These are phyloP conservation scores for Byssothecium circinans DNA, from an alignment of 2,329 filamentous ascomycete genomes.

Conservation along the genomic window DNA sequence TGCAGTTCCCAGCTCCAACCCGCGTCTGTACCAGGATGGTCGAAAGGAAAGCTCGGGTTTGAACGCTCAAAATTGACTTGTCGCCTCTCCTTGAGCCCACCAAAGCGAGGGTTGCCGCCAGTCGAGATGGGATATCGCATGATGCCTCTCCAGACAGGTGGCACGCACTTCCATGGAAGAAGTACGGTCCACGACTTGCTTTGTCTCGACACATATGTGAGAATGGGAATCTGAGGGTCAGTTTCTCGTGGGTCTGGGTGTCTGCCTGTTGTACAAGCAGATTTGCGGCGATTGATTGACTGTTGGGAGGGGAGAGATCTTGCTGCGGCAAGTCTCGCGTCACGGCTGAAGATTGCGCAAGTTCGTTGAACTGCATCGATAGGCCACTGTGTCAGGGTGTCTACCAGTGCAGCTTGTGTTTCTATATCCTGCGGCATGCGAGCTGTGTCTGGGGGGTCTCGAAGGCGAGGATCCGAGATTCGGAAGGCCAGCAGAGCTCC, in stretches of 20 bases:
- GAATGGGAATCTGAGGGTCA: conserved; percentile 77
- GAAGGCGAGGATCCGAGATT: conserved; percentile 76
- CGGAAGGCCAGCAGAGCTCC: conserved; percentile 73
- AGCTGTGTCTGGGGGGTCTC: conserved; percentile 68
- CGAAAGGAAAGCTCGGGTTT: conserved; percentile 81
- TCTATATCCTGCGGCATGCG: conserved; percentile 19
- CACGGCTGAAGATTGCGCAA: conserved; percentile 68
- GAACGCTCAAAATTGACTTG: conserved; percentile 82
- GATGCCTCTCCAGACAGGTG: conserved; percentile 81
- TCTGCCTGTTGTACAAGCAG: conserved; percentile 63
- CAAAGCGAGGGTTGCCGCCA: conserved; percentile 79
- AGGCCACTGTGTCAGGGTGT: conserved; percentile 68
- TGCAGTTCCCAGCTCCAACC: conserved; percentile 77
- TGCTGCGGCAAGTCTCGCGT: conserved; percentile 65
- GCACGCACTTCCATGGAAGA: conserved; percentile 87
- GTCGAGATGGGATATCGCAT: conserved; percentile 80
- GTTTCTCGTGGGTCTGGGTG: conserved; percentile 58
- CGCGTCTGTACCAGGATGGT: conserved; percentile 76
- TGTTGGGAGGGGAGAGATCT: conserved; percentile 73
- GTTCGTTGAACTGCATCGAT: conserved; percentile 56
- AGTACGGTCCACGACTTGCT: conserved; percentile 74
- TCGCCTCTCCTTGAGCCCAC: conserved; percentile 75
- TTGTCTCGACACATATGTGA: conserved; percentile 65
- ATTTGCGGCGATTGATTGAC: conserved; percentile 75
- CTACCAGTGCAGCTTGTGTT: conserved; percentile 52